phyloP scores from a whole-genome alignment of 1,284 basidiomycete genomes.

The Phlebopus sp. region DNA sequence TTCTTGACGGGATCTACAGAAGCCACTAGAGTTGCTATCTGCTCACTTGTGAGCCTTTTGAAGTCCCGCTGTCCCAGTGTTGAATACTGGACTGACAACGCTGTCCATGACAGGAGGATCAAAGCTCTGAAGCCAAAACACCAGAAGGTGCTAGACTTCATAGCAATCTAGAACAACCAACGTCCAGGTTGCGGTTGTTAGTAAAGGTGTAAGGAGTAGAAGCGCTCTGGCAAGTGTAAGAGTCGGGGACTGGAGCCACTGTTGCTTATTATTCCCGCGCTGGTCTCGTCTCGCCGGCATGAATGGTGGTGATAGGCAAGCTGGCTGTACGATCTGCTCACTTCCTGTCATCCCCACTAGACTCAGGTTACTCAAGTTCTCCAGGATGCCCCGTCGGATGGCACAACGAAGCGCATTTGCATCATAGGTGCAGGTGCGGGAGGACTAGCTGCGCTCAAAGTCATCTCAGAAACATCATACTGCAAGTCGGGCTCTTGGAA shows the following conservation, averaged over 20 bases:
- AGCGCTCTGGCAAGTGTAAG: no score
- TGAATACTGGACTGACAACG: slow-evolving; percentile 26
- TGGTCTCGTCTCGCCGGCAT: no score
- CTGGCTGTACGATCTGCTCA: no score
- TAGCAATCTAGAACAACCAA: slow-evolving; percentile 6
- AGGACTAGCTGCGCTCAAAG: slow-evolving; percentile 65
- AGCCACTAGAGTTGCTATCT: slow-evolving; percentile 50
- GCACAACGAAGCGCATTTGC: slow-evolving; percentile 45
- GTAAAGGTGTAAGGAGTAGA: no score
- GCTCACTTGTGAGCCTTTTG: slow-evolving; percentile 46
- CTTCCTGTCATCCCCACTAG: no score
- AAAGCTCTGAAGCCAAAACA: slow-evolving; percentile 10
- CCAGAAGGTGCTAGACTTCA: slow-evolving; percentile 17
- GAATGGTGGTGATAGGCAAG: no score
- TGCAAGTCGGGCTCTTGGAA: slow-evolving; percentile 58
- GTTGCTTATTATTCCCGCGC: no score
- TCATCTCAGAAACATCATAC: slow-evolving; percentile 55
- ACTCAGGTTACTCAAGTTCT: neutral
- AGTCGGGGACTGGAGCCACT: no score
- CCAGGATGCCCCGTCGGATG: slow-evolving; percentile 9
- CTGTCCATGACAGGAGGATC: slow-evolving; percentile 21
- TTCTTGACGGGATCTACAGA: slow-evolving; percentile 63
- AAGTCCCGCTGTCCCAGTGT: slow-evolving; percentile 44
- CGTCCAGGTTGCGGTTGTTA: no score
- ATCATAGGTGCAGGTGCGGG: slow-evolving; percentile 68